Evolutionary conservation across 2,329 filamentous ascomycete genomes (phyloP).

Genomic region (Cadophora gregata): DNA sequence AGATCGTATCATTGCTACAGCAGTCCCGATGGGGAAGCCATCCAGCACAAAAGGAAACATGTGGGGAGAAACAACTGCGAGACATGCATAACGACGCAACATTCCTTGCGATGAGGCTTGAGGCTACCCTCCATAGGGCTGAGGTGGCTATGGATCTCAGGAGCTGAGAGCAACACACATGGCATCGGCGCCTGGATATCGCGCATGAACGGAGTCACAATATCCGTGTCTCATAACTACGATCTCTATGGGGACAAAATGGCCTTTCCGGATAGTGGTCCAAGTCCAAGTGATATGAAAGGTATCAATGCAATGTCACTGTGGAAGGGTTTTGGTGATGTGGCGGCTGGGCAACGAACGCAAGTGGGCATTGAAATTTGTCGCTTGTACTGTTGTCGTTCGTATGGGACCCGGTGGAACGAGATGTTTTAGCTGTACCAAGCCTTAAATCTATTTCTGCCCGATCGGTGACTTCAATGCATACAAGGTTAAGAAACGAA

Average conservation of each 20-base stretch:
- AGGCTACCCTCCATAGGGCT: not conserved
- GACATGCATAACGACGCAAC: not conserved
- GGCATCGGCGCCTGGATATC: not conserved
- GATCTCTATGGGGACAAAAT: constrained; percentile 17
- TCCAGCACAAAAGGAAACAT: not conserved
- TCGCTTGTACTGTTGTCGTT: not conserved
- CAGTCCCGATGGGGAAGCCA: not conserved
- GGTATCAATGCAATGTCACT: not conserved
- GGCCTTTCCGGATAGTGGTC: not conserved
- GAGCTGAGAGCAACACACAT: not conserved
- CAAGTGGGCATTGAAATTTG: not conserved
- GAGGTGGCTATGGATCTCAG: not conserved
- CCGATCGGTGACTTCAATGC: not conserved
- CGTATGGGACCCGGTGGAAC: not conserved
- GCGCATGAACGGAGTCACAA: not conserved
- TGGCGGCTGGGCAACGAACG: not conserved
- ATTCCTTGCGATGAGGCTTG: not conserved
- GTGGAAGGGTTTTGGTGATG: not conserved
- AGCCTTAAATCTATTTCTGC: not conserved
- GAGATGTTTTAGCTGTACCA: not conserved
- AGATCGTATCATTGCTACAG: not conserved
- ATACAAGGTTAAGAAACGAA: not conserved
- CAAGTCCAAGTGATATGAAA: not conserved
- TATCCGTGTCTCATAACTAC: constrained; percentile 6
- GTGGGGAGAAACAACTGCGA: not conserved